Percentiles rank a stretch among this genome's conserved stretches.
These are phyloP conservation scores for Coniochaeta ligniaria DNA, from an alignment of 2,329 filamentous ascomycete species.

Conservation along the genomic window DNA sequence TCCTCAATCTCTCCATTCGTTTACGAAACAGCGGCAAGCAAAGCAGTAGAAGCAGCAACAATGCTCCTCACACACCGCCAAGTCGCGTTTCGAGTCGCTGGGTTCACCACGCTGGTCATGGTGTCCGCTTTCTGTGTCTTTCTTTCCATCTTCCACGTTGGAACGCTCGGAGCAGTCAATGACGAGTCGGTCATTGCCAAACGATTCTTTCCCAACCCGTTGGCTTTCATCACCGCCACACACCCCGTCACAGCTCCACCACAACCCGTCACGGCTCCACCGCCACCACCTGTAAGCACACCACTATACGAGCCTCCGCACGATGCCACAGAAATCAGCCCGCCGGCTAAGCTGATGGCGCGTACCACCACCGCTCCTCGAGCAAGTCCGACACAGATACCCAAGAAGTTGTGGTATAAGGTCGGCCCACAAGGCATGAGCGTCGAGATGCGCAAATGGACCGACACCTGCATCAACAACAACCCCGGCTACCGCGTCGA, in stretches of 20 bases:
- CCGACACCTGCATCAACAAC: slow-evolving; percentile 19
- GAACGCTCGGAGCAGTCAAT: not conserved
- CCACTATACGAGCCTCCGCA: not conserved
- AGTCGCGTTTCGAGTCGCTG: not conserved
- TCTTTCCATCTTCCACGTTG: not conserved
- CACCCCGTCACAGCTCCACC: not conserved
- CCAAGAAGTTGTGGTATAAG: slow-evolving; percentile 30
- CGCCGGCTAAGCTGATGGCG: not conserved
- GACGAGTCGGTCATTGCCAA: not conserved
- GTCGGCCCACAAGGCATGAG: slow-evolving; percentile 25
- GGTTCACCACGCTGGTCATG: not conserved
- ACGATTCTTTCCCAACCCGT: not conserved
- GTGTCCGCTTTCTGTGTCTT: not conserved
- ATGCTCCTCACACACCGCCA: not conserved
- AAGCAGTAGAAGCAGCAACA: not conserved
- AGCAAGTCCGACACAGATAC: slow-evolving; percentile 10
- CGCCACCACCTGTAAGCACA: not conserved
- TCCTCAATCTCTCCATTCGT: not conserved
- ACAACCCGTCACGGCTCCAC: too few relatives aligned
- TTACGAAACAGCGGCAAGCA: not conserved
- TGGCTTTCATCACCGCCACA: not conserved
- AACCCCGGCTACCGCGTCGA: slow-evolving; percentile 18
- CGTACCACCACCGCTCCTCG: not conserved
- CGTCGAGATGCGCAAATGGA: slow-evolving; percentile 20
- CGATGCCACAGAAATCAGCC: not conserved